Percentiles rank a stretch among this genome's conserved stretches.
These are phyloP conservation scores for Aspergillus latus DNA, from an alignment of 2,329 filamentous ascomycete species.

Conservation along the genomic window DNA sequence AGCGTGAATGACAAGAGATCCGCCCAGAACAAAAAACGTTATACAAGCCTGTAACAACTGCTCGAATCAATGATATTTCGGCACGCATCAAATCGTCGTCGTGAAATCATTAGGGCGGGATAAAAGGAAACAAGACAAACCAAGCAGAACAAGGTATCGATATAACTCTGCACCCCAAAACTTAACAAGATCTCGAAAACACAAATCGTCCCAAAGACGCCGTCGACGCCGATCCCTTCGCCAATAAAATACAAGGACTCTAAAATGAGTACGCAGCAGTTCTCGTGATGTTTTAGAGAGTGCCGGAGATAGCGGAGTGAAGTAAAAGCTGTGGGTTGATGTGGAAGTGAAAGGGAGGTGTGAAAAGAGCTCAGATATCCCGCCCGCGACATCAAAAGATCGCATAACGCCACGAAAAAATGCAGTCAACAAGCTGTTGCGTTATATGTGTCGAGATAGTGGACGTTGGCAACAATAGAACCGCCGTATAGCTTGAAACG, in stretches of 20 bases:
- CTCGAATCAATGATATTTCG: slow-evolving; percentile 20
- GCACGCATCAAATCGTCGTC: slow-evolving; percentile 19
- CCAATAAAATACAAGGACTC: slow-evolving; percentile 30
- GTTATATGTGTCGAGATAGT: slow-evolving; percentile 3
- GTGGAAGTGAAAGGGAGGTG: background rate
- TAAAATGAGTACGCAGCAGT: slow-evolving; percentile 17
- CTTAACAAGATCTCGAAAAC: slow-evolving; percentile 10
- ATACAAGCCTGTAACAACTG: slow-evolving; percentile 20
- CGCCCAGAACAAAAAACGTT: slow-evolving; percentile 17
- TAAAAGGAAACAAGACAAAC: slow-evolving; percentile 21
- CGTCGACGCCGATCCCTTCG: slow-evolving; percentile 18
- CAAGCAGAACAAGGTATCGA: slow-evolving; percentile 14
- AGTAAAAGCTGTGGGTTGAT: background rate
- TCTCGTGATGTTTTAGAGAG: slow-evolving; percentile 5
- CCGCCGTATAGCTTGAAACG: slow-evolving; percentile 6
- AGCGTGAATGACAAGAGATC: slow-evolving; percentile 11
- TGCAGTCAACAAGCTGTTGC: slow-evolving; percentile 25
- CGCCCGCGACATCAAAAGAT: slow-evolving; percentile 32
- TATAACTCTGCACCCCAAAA: background rate
- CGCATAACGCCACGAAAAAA: slow-evolving; percentile 35
- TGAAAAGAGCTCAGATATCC: slow-evolving; percentile 31
- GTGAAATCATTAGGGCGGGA: slow-evolving; percentile 23
- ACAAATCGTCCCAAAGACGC: slow-evolving; percentile 18
- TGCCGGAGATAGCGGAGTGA: slow-evolving; percentile 4
- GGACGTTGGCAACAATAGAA: slow-evolving; percentile 1